Evolutionary conservation across 2,329 filamentous ascomycete genomes (phyloP).

Genomic region (Fusarium napiforme): DNA sequence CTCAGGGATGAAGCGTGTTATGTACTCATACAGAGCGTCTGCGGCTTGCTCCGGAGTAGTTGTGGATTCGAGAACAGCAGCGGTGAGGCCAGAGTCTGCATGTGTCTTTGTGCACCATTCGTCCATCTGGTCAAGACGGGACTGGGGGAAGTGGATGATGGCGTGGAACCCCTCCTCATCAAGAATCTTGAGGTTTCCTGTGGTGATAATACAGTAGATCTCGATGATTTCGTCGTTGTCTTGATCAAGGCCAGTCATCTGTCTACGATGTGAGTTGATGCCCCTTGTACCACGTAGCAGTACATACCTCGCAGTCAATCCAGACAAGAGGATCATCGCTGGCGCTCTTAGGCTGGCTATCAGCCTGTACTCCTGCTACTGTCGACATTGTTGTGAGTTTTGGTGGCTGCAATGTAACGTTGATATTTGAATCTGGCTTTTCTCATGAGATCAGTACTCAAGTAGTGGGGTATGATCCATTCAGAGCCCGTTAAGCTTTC

Average conservation of each 20-base stretch:
- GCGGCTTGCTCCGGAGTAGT: conserved; percentile 80
- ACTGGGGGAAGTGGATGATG: conserved; percentile 77
- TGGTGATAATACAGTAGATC: conserved; percentile 91
- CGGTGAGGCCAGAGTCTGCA: conserved; percentile 81
- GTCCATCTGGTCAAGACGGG: conserved; percentile 81
- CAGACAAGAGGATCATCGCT: conserved; percentile 76
- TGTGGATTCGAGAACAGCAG: conserved; percentile 77
- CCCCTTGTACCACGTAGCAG: conserved; percentile 11
- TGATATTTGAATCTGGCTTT: conserved; percentile 4
- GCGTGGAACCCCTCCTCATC: conserved; percentile 83
- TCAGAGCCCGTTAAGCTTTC: conserved; percentile 15
- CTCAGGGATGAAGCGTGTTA: conserved; percentile 76
- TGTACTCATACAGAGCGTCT: conserved; percentile 78
- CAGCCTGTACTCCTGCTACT: conserved; percentile 19
- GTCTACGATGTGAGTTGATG: conserved; percentile 24
- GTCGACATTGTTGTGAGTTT: conserved; percentile 25
- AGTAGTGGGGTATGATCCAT: conserved; percentile 24
- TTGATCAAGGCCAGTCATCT: conserved; percentile 86
- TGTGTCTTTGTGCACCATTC: conserved; percentile 90
- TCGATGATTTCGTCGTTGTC: conserved; percentile 87
- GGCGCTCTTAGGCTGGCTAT: conserved; percentile 41
- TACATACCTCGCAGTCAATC: conserved; percentile 74
- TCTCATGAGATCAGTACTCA: conserved; percentile 20
- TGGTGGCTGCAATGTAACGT: conserved; percentile 29
- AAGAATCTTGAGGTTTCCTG: conserved; percentile 78